Evolutionary conservation across 73 alveolate species (phyloP), one percentile per base, ranked within the genome.

Genomic region (Paraurostyla sp.): DNA sequence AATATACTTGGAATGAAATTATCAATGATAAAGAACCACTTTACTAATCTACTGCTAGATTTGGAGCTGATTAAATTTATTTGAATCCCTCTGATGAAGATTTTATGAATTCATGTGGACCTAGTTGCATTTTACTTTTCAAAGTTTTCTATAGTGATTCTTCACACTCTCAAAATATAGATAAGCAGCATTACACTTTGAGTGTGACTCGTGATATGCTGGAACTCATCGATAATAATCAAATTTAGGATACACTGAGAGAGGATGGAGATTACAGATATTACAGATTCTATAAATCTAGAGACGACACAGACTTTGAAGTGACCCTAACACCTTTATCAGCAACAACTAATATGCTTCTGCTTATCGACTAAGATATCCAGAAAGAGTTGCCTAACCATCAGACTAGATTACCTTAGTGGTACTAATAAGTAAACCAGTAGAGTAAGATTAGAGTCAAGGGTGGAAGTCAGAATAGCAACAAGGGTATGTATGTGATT

Each of bases 211-310:
- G 89, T 27, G 89, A 78, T 35, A 32, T 78, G 2, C 45, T 78
- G 60, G 89, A 78, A 36, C 45, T 78, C 22, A 20, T 52, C 3
- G 89, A 78, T 11, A 49, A 78, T 35, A 54, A 25, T 25, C 63
- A 40, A 41, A 51, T 78, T 15, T 52, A 78, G 22, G 78, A 78
- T 32, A 35, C 63, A 27, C 35, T 78, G 27, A 2, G 11, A 52
- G 78, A 54, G 4, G 9, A 16, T 2, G 38, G 65, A 27, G 0
- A 13, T 7, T 78, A 78, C 59, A 78, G 52, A 20, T 78, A 51
- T 38, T 78, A 78, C 60, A 78, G 78, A 54, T 78, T 51, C 78
- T 38, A 78, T 43, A 50, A 78, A 27, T 18, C 62, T 0, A 51
- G 89, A 23, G 76, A 30, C 4, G 80, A 78, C 2, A 51, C 80